Percentiles rank a stretch among this genome's conserved stretches.
These are phyloP conservation scores for Exophiala viscosa DNA, from an alignment of 2,329 filamentous ascomycete genomes.

Conservation along the genomic window DNA sequence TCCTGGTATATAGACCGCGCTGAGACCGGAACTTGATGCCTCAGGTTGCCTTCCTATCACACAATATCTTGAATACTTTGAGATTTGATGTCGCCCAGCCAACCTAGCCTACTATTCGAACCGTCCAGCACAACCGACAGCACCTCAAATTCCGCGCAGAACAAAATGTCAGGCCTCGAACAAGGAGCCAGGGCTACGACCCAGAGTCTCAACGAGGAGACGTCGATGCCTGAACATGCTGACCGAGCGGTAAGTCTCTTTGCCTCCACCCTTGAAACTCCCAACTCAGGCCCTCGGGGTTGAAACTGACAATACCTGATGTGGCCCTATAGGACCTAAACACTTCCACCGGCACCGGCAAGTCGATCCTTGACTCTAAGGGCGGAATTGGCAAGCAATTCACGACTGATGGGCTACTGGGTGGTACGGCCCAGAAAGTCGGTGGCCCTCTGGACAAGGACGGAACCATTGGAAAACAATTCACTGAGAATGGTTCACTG, in stretches of 20 bases:
- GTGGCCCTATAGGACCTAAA: background rate
- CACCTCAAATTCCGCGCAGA: background rate
- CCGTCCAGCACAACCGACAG: background rate
- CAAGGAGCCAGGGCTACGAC: background rate
- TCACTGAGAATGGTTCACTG: constrained; percentile 13
- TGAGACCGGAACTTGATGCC: no score
- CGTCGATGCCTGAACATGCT: background rate
- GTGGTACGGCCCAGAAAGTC: constrained; percentile 11
- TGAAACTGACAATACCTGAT: background rate
- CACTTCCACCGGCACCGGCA: background rate
- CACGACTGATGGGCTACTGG: constrained; percentile 9
- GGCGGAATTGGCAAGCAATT: constrained; percentile 17
- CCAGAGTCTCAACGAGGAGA: background rate
- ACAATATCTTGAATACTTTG: no score
- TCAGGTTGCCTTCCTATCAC: no score
- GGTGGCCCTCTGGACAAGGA: constrained; percentile 12
- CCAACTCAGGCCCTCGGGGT: background rate
- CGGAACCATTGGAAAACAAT: constrained; percentile 6
- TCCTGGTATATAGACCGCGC: no score
- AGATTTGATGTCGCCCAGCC: no score
- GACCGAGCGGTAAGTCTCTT: background rate
- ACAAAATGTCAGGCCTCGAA: constrained; percentile 1
- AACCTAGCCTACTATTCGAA: no score
- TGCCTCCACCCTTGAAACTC: background rate
- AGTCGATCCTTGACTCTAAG: constrained; percentile 1